phyloP scores from a whole-genome alignment of 306 rosid genomes.

The Hippophae rhamnoides region DNA sequence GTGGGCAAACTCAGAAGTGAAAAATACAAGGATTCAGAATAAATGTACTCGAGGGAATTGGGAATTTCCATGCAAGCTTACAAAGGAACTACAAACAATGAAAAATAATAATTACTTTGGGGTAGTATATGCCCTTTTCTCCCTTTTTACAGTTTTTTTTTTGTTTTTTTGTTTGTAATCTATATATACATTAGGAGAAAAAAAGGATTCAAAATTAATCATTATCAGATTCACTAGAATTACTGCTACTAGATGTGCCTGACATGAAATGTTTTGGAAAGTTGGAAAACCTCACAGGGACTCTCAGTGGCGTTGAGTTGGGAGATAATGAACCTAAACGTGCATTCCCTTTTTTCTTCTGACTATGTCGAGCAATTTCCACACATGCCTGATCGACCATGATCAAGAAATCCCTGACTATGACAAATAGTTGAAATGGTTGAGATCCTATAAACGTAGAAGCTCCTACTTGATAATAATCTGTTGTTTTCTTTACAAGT shows the following conservation, averaged over 20 bases:
- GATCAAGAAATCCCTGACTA: constrained; percentile 72
- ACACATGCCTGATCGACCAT: constrained; percentile 88
- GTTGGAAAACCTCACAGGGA: constrained; percentile 28
- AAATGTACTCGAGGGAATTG: too few species aligned
- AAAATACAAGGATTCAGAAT: too few species aligned
- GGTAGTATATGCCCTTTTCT: too few species aligned
- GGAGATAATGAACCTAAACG: constrained; percentile 23
- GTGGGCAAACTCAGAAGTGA: too few species aligned
- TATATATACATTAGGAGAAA: too few species aligned
- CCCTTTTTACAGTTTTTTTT: too few species aligned
- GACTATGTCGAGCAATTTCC: constrained; percentile 60
- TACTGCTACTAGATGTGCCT: constrained; percentile 24
- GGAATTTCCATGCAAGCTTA: too few species aligned
- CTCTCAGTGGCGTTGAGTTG: constrained; percentile 15
- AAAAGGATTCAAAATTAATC: constrained; percentile 4
- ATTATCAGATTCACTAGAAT: constrained; percentile 28
- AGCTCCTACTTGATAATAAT: constrained; percentile 65
- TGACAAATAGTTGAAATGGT: constrained; percentile 55
- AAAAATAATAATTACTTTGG: too few species aligned
- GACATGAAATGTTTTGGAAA: constrained; percentile 42
- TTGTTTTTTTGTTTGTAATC: too few species aligned
- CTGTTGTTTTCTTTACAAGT: constrained; percentile 54
- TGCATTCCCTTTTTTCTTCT: constrained; percentile 35
- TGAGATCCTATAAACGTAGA: constrained; percentile 46
- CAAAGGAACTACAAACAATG: too few species aligned